Conservation (phyloP, 2,329 filamentous ascomycete species). For the Achaetomium macrosporum region DNA sequence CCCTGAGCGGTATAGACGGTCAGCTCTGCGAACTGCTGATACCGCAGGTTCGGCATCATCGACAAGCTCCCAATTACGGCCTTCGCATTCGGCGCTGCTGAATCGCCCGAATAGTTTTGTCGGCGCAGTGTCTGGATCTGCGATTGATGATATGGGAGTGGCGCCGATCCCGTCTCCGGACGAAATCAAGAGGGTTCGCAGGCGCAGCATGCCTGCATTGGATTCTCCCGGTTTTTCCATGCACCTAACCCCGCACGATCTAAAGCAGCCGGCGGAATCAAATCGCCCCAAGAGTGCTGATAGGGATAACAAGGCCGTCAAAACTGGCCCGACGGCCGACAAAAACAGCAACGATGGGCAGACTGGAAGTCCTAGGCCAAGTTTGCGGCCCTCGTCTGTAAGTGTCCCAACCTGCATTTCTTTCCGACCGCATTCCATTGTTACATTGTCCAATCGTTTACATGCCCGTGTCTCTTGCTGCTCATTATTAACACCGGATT, state of each 20-base stretch:
- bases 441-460: slow-evolving; percentile 41
- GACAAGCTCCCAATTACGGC: slow-evolving; percentile 33
- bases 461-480: slow-evolving; percentile 22
- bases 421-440: slow-evolving; percentile 6
- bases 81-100: slow-evolving; percentile 31
- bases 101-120: slow-evolving; percentile 50
- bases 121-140: slow-evolving; percentile 40
- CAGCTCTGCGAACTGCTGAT: slow-evolving; percentile 51
- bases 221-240: slow-evolving; percentile 42
- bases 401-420: slow-evolving; percentile 35
- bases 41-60: slow-evolving; percentile 28
- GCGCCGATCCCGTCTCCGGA: slow-evolving; percentile 54
- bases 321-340: slow-evolving; percentile 32
- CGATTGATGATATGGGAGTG: slow-evolving; percentile 65
- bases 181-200: slow-evolving; percentile 67
- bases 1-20: slow-evolving; percentile 77
- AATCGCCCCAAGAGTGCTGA: slow-evolving; percentile 31
- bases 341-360: slow-evolving; percentile 33
- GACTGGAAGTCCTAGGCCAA: slow-evolving; percentile 46
- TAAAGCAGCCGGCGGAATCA: slow-evolving; percentile 33
- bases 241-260: slow-evolving; percentile 34
- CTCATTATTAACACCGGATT: slow-evolving; percentile 44
- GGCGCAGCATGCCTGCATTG: slow-evolving; percentile 72
- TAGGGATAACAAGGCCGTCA: slow-evolving; percentile 36
- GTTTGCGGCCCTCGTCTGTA: slow-evolving; percentile 48